Conservation (phyloP, 192 early-diverging fungal genomes). For the Coemansia guatemalensis region DNA sequence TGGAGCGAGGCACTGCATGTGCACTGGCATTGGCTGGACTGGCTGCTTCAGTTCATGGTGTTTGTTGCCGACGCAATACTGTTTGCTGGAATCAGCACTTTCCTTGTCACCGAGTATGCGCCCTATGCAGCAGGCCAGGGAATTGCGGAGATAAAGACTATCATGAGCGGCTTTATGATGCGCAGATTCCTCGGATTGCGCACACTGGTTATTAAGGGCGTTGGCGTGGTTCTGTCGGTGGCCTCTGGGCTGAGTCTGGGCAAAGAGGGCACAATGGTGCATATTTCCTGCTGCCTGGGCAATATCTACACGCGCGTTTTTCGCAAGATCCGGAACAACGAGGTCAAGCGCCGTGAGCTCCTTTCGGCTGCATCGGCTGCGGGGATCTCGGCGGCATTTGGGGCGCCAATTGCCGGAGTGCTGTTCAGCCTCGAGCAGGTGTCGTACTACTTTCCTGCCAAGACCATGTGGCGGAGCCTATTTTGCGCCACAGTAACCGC, state of each 20-base stretch:
- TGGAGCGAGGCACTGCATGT: conserved; percentile 57
- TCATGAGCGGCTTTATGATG: conserved; percentile 75
- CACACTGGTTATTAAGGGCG: conserved; percentile 79
- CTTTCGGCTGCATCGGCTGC: conserved; percentile 87
- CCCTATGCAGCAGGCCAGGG: conserved; percentile 79
- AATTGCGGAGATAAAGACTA: conserved; percentile 82
- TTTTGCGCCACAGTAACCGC: conserved; percentile 93
- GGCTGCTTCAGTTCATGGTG: conserved; percentile 47
- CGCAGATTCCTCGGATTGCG: conserved; percentile 66
- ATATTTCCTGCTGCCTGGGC: conserved; percentile 91
- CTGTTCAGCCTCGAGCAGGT: conserved; percentile 62
- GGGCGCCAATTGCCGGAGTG: conserved; percentile 89
- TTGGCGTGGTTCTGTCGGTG: conserved; percentile 84
- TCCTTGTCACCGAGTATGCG: conserved; percentile 74
- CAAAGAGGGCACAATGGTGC: conserved; percentile 95
- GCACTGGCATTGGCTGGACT: conserved; percentile 41
- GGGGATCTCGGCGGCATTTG: conserved; percentile 97
- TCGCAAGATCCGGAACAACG: conserved; percentile 75
- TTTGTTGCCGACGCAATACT: conserved; percentile 35
- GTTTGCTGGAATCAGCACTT: conserved; percentile 76
- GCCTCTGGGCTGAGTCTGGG: conserved; percentile 90
- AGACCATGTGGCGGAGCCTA: conserved; percentile 92
- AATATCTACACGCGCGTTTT: conserved; percentile 83
- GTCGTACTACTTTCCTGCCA: conserved; percentile 80
- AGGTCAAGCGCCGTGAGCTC: conserved; percentile 83